Conservation (phyloP, 2,329 filamentous ascomycete species). For the Aplosporella prunicola region DNA sequence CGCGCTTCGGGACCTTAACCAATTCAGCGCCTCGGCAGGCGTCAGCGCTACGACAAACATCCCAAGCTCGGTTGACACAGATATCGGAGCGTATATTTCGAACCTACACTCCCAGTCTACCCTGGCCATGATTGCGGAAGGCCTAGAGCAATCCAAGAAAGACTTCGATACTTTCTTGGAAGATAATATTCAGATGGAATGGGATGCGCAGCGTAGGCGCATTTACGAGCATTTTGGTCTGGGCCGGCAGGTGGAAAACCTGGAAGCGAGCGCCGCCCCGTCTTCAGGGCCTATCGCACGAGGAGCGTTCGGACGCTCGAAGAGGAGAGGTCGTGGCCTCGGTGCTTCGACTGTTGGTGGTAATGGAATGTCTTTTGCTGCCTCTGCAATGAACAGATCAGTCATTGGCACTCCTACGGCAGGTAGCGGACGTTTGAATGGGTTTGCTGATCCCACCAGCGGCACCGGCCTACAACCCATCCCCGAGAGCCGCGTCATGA, state of each 20-base stretch:
- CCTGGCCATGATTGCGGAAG: slow-evolving; percentile 81
- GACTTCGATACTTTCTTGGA: slow-evolving; percentile 94
- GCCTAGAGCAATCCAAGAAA: slow-evolving; percentile 75
- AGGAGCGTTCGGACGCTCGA: slow-evolving; percentile 46
- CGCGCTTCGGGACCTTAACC: slow-evolving; percentile 77
- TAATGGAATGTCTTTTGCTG: slow-evolving; percentile 43
- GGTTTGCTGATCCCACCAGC: slow-evolving; percentile 59
- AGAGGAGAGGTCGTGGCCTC: slow-evolving; percentile 32
- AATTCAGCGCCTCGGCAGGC: slow-evolving; percentile 59
- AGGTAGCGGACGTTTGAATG: slow-evolving; percentile 46
- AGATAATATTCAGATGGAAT: slow-evolving; percentile 89
- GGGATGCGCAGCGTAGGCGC: slow-evolving; percentile 83
- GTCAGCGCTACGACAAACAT: slow-evolving; percentile 43
- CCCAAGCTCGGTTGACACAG: slow-evolving; percentile 41
- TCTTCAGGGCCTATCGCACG: slow-evolving; percentile 25
- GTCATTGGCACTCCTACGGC: slow-evolving; percentile 74
- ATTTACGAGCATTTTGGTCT: slow-evolving; percentile 98
- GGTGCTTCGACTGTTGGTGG: slow-evolving; percentile 22
- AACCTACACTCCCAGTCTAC: slow-evolving; percentile 86
- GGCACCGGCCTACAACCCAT: slow-evolving; percentile 37
- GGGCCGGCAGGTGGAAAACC: slow-evolving; percentile 33
- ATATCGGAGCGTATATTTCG: slow-evolving; percentile 63
- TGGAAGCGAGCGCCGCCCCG: slow-evolving; percentile 27
- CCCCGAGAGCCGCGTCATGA: slow-evolving; percentile 65
- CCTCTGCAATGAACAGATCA: slow-evolving; percentile 67